Percentiles rank a stretch among this genome's conserved stretches.
Conservation (phyloP, 1,284 basidiomycete species). For the Microbotryomycetes sp. region DNA sequence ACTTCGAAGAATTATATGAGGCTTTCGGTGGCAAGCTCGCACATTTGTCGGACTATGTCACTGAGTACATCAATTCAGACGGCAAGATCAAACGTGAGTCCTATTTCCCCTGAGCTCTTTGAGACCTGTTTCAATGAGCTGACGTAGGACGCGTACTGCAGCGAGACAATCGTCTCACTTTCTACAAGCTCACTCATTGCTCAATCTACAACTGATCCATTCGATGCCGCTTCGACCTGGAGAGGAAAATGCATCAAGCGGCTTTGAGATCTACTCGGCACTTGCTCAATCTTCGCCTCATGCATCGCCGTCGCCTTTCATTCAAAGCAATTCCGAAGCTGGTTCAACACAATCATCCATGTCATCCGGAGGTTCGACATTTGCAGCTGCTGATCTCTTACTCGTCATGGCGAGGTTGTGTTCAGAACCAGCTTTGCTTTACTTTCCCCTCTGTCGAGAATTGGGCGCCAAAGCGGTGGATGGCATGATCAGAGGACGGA, state of each 20-base stretch:
- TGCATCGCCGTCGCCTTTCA: slow-evolving; percentile 66
- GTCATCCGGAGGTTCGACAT: slow-evolving; percentile 32
- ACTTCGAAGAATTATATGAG: slow-evolving; percentile 64
- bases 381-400: slow-evolving; percentile 49
- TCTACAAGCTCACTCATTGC: slow-evolving; percentile 35
- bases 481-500: slow-evolving; percentile 65
- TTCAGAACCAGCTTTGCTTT: slow-evolving; percentile 52
- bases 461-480: slow-evolving; percentile 69
- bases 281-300: slow-evolving; percentile 54
- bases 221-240: slow-evolving; percentile 7
- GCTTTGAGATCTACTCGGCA: slow-evolving; percentile 33
- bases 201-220: slow-evolving; percentile 38
- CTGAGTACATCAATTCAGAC: slow-evolving; percentile 54
- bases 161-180: slow-evolving; percentile 33
- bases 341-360: slow-evolving; percentile 8
- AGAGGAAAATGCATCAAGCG: slow-evolving; percentile 6
- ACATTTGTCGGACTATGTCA: slow-evolving; percentile 69
- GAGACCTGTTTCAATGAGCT: slow-evolving; percentile 52
- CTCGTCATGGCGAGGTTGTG: slow-evolving; percentile 62
- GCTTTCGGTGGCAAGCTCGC: slow-evolving; percentile 74
- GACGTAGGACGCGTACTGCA: background rate
- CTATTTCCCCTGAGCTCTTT: slow-evolving; percentile 14
- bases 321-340: slow-evolving; percentile 49
- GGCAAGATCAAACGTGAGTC: slow-evolving; percentile 16
- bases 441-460: slow-evolving; percentile 69